Conservation (phyloP, 768 basidiomycete species). For the Chalciporus pseudorubinellus region DNA sequence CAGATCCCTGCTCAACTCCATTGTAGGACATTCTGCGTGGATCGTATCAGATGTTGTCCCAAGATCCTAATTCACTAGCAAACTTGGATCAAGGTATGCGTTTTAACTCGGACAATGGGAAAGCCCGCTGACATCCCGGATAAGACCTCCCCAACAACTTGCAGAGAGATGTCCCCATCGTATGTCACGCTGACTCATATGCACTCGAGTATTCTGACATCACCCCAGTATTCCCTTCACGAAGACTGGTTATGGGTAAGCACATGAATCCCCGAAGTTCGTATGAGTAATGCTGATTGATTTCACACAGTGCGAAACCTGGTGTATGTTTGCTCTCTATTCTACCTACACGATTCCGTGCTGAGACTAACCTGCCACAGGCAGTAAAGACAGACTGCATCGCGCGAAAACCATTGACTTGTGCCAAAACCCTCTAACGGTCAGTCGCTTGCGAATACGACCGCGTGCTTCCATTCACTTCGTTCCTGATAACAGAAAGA, state of each 20-base stretch:
- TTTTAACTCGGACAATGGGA: neutral
- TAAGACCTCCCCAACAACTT: constrained; percentile 94
- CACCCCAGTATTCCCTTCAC: constrained; percentile 70
- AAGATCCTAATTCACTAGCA: constrained; percentile 90
- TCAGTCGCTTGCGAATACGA: constrained; percentile 35
- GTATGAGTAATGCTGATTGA: constrained; percentile 4
- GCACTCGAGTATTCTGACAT: constrained; percentile 1
- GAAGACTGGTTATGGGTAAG: constrained; percentile 96
- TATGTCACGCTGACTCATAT: constrained; percentile 41
- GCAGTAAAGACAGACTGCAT: constrained; percentile 78
- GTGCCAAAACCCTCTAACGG: constrained; percentile 94
- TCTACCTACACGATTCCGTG: neutral
- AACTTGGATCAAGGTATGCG: constrained; percentile 87
- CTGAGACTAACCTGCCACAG: constrained; percentile 33
- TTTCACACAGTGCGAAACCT: constrained; percentile 84
- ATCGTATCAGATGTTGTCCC: constrained; percentile 90
- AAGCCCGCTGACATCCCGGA: neutral
- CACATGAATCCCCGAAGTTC: constrained; percentile 8
- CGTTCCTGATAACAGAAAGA: constrained; percentile 68
- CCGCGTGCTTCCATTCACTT: neutral
- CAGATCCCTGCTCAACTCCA: constrained; percentile 1
- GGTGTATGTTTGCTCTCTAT: constrained; percentile 62
- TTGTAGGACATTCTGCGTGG: constrained; percentile 80
- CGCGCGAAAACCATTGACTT: constrained; percentile 90
- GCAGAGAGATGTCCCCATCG: constrained; percentile 89